These are phyloP conservation scores for Eutrema heterophyllum DNA, from an alignment of 345 rosid species.

Conservation along the genomic window DNA sequence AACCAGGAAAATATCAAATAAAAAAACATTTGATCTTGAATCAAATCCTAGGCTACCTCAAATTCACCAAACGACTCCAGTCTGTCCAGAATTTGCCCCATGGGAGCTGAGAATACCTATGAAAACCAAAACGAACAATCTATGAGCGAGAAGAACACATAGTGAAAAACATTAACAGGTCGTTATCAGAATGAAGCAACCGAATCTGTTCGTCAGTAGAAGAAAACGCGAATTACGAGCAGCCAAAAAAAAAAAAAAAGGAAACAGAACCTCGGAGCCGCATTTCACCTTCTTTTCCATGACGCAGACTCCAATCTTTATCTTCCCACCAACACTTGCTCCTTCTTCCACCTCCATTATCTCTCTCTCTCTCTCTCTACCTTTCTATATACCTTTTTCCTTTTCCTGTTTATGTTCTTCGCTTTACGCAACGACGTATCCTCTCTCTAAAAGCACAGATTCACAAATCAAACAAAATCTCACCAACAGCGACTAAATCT, in stretches of 20 bases:
- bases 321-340: conserved; percentile 40
- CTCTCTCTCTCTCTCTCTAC: no score
- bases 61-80: conserved; percentile 92
- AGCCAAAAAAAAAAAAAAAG: conserved; percentile 11
- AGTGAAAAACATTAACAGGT: not conserved
- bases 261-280: conserved; percentile 48
- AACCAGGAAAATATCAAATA: not conserved
- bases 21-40: not conserved
- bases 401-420: not conserved
- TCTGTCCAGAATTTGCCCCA: conserved; percentile 79
- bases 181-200: not conserved
- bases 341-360: conserved; percentile 29
- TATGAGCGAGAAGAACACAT: not conserved
- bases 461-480: conserved; percentile 9
- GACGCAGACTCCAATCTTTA: conserved; percentile 61
- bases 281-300: conserved; percentile 76
- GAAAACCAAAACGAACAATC: not conserved
- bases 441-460: conserved; percentile 13
- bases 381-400: no score
- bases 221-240: conserved; percentile 6
- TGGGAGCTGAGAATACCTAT: conserved; percentile 84
- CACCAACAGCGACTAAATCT: not conserved
- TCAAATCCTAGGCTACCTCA: conserved; percentile 42
- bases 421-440: not conserved
- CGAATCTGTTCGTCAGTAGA: conserved; percentile 16